phyloP scores from a whole-genome alignment of 2,329 filamentous ascomycete genomes.

The Penicillium italicum region DNA sequence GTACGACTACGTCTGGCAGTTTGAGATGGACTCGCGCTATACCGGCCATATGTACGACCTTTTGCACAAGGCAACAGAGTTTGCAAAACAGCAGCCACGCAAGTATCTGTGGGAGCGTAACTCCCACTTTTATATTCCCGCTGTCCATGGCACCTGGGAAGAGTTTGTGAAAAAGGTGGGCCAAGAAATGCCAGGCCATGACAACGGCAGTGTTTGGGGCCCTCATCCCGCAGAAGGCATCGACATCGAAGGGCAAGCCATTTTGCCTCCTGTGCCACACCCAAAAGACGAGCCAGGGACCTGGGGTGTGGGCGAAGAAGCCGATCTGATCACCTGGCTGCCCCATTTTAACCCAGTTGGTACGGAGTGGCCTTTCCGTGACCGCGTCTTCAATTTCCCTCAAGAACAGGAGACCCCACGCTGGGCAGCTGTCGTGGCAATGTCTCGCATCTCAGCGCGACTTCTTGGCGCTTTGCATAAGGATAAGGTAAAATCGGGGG shows the following conservation, averaged over 20 bases:
- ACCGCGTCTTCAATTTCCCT: slow-evolving; percentile 11
- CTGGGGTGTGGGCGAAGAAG: slow-evolving; percentile 16
- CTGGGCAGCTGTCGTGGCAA: slow-evolving; percentile 10
- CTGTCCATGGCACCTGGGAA: slow-evolving; percentile 13
- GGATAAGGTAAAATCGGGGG: neutral
- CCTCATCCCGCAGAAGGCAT: slow-evolving; percentile 4
- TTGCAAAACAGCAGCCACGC: slow-evolving; percentile 14
- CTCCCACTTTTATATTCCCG: slow-evolving; percentile 14
- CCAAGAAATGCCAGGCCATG: neutral
- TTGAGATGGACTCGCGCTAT: slow-evolving; percentile 16
- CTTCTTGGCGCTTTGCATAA: slow-evolving; percentile 6
- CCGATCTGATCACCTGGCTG: slow-evolving; percentile 15
- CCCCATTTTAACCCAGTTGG: slow-evolving; percentile 11
- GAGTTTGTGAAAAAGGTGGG: slow-evolving; percentile 6
- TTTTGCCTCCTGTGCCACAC: neutral
- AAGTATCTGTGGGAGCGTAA: slow-evolving; percentile 18
- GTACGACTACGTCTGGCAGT: slow-evolving; percentile 16
- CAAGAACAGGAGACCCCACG: slow-evolving; percentile 6
- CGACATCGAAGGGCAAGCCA: neutral
- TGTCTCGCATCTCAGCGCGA: slow-evolving; percentile 9
- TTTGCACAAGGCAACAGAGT: slow-evolving; percentile 9
- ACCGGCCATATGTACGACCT: slow-evolving; percentile 13
- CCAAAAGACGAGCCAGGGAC: neutral
- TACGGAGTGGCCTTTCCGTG: slow-evolving; percentile 13
- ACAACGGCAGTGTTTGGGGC: slow-evolving; percentile 4